These are phyloP conservation scores for Bretziella fagacearum DNA, from an alignment of 2,329 filamentous ascomycete species.

Conservation along the genomic window DNA sequence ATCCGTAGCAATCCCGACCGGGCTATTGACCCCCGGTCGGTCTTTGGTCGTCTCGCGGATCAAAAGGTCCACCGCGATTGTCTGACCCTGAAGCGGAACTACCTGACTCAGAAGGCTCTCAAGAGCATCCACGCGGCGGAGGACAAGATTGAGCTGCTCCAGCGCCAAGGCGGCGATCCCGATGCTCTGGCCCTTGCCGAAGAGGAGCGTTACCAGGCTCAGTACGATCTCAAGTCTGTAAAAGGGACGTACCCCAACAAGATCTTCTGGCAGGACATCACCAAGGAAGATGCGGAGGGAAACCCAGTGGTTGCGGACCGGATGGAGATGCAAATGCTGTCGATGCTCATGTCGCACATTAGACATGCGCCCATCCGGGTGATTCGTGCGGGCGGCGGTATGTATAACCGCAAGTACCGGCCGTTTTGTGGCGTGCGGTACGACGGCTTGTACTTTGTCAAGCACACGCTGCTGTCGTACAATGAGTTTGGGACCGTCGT, in stretches of 20 bases:
- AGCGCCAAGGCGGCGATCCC: too few species aligned
- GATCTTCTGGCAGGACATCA: neutral
- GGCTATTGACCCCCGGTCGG: constrained; percentile 9
- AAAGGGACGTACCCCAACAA: neutral
- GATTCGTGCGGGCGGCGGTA: constrained; percentile 5
- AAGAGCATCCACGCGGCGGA: neutral
- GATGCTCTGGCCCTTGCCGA: too few species aligned
- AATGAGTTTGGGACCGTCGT: constrained; percentile 7
- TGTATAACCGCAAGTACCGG: constrained; percentile 10
- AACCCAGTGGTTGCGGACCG: neutral
- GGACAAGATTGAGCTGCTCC: too few species aligned
- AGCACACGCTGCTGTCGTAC: constrained; percentile 12
- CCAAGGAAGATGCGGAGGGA: neutral
- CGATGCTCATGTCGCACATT: constrained; percentile 13
- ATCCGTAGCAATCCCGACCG: constrained; percentile 5
- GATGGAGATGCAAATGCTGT: constrained; percentile 4
- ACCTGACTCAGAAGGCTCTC: neutral
- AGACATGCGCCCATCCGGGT: constrained; percentile 8
- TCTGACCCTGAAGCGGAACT: neutral
- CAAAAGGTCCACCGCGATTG: neutral
- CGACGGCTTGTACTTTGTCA: constrained; percentile 10
- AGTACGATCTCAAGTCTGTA: neutral
- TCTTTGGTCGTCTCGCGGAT: constrained; percentile 1
- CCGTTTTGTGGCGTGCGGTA: constrained; percentile 11
- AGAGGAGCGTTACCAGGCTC: too few species aligned